Conservation (phyloP, 306 rosid species). For the Quillaja saponaria region DNA sequence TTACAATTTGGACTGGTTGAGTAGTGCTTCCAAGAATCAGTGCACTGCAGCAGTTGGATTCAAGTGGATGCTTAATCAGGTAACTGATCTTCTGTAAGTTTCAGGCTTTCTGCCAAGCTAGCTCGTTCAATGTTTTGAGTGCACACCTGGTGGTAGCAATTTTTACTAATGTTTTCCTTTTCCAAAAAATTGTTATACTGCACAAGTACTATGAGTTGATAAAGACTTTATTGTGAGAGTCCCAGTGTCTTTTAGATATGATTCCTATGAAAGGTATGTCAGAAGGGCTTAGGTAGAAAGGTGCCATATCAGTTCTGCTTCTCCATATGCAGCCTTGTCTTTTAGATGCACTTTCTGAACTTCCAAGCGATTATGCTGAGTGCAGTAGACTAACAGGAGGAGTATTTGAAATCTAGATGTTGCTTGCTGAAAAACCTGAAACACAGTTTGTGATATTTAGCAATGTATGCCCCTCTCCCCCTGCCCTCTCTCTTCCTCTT, state of each 20-base stretch:
- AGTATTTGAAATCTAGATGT: constrained; percentile 6
- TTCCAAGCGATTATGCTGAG: constrained; percentile 13
- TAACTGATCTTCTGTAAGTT: constrained; percentile 25
- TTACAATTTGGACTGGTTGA: constrained; percentile 88
- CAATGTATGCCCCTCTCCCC: background rate
- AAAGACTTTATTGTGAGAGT: constrained; percentile 7
- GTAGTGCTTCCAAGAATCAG: constrained; percentile 91
- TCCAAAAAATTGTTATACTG: constrained; percentile 1
- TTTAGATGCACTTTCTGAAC: constrained; percentile 5
- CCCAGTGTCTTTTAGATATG: background rate
- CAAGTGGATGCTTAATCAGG: constrained; percentile 99
- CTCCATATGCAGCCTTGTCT: constrained; percentile 12
- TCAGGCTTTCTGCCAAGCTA: constrained; percentile 5
- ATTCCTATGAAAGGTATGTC: constrained; percentile 2
- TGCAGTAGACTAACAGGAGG: constrained; percentile 4
- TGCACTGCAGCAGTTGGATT: constrained; percentile 95
- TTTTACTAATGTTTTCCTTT: background rate
- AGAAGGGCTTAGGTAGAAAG: constrained; percentile 4
- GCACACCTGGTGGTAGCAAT: background rate
- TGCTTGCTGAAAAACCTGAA: background rate
- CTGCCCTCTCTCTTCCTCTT: background rate
- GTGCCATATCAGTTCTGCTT: constrained; percentile 3
- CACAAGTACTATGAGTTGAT: background rate
- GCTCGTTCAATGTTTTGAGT: too few relatives aligned
- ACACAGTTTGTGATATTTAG: constrained; percentile 12